Conservation (phyloP, 768 basidiomycete species). For the Mycena leptocephala region DNA sequence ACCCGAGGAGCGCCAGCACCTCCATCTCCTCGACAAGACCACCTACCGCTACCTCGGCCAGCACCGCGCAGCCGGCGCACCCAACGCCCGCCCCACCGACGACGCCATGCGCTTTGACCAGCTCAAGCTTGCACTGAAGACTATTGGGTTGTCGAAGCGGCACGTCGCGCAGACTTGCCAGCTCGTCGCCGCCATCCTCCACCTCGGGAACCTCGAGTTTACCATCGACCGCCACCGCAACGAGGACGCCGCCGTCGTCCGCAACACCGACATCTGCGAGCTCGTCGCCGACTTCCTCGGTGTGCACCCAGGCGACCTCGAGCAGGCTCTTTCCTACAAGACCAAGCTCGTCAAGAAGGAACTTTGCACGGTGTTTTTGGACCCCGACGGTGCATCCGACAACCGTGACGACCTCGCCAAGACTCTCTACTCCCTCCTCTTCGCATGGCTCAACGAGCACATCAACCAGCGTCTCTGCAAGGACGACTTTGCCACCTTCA, state of each 20-base stretch:
- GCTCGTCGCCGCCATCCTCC: conserved; percentile 94
- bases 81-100: conserved; percentile 74
- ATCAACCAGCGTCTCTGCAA: conserved; percentile 96
- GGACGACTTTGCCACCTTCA: conserved; percentile 93
- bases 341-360: conserved; percentile 96
- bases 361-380: conserved; percentile 96
- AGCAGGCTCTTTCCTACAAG: conserved; percentile 89
- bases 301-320: conserved; percentile 79
- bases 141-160: conserved; percentile 91
- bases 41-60: conserved; percentile 92
- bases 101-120: conserved; percentile 94
- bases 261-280: conserved; percentile 86
- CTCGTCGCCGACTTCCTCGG: conserved; percentile 95
- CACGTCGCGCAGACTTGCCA: conserved; percentile 97
- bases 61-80: conserved; percentile 63
- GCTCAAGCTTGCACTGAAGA: conserved; percentile 71
- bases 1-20: conserved; percentile 89
- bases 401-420: conserved; percentile 96
- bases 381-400: conserved; percentile 93
- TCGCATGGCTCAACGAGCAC: conserved; percentile 96
- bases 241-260: conserved; percentile 94
- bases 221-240: conserved; percentile 86
- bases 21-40: conserved; percentile 86
- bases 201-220: conserved; percentile 97
- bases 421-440: conserved; percentile 93